Percentiles rank a stretch among this genome's conserved stretches.
Evolutionary conservation across 2,329 filamentous ascomycete species (phyloP).

Genomic region (Spiromastix sp.): DNA sequence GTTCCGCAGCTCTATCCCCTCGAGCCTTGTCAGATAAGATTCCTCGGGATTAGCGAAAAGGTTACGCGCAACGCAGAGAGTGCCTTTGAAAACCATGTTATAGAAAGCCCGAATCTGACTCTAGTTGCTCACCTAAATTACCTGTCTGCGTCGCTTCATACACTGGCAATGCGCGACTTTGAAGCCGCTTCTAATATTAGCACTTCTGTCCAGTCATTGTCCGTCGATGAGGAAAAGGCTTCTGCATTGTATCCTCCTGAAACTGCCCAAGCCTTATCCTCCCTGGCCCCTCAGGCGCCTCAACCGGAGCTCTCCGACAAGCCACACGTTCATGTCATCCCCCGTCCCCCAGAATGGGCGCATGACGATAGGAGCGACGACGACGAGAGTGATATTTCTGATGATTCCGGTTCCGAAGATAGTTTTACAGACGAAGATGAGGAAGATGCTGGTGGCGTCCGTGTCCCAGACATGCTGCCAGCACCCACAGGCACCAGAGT

Average conservation of each 20-base stretch:
- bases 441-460: slow-evolving; percentile 29
- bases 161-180: slow-evolving; percentile 48
- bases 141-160: slow-evolving; percentile 59
- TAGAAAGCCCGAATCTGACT: slow-evolving; percentile 48
- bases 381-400: slow-evolving; percentile 28
- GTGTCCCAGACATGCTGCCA: slow-evolving; percentile 23
- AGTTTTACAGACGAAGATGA: slow-evolving; percentile 33
- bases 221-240: slow-evolving; percentile 3
- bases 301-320: too few species aligned
- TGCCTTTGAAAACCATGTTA: slow-evolving; percentile 51
- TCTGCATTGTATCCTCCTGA: too few species aligned
- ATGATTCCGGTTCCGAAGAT: slow-evolving; percentile 36
- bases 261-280: too few species aligned
- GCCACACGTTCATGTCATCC: slow-evolving; percentile 60
- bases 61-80: slow-evolving; percentile 55
- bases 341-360: slow-evolving; percentile 68
- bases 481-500: slow-evolving; percentile 54
- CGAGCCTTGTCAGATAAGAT: slow-evolving; percentile 53
- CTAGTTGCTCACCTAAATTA: slow-evolving; percentile 68
- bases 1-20: slow-evolving; percentile 65
- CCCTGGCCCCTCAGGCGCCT: too few species aligned
- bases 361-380: slow-evolving; percentile 21
- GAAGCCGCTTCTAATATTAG: slow-evolving; percentile 14
- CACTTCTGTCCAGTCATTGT: slow-evolving; percentile 3
- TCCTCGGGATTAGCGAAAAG: slow-evolving; percentile 52